phyloP scores from a whole-genome alignment of 306 rosid genomes.

The Heteromeles arbutifolia region DNA sequence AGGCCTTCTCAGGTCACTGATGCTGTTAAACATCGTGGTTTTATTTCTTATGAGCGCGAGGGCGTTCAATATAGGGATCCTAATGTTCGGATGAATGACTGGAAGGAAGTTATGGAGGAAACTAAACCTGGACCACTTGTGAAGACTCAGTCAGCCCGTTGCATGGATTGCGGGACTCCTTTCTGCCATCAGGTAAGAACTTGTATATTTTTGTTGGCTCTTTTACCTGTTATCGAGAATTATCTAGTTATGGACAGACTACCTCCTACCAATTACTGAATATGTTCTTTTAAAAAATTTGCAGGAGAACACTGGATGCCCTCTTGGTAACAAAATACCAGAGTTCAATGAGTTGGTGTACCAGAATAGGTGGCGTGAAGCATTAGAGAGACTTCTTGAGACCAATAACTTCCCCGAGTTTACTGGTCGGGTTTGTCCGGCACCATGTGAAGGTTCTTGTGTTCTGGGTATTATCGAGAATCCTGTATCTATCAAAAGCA shows the following conservation, averaged over 20 bases:
- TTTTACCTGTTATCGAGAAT: background rate
- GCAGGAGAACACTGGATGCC: constrained; percentile 96
- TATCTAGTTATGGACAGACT: too few relatives aligned
- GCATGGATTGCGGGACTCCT: constrained; percentile 99
- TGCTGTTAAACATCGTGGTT: constrained; percentile 89
- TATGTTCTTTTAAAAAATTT: constrained; percentile 7
- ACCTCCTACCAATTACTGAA: background rate
- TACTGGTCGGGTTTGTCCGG: constrained; percentile 97
- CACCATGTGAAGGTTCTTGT: constrained; percentile 98
- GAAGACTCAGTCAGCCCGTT: constrained; percentile 94
- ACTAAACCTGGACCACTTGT: constrained; percentile 89
- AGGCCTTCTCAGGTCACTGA: constrained; percentile 66
- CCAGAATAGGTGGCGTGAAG: constrained; percentile 97
- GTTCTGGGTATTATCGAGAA: constrained; percentile 80
- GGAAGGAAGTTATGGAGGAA: constrained; percentile 93
- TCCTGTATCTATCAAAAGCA: constrained; percentile 88
- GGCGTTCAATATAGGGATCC: constrained; percentile 94
- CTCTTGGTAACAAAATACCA: constrained; percentile 96
- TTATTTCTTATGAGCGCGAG: constrained; percentile 90
- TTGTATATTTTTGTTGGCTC: background rate
- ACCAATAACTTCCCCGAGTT: constrained; percentile 98
- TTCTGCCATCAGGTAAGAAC: constrained; percentile 87
- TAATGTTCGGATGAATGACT: constrained; percentile 68
- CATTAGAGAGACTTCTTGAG: constrained; percentile 89
- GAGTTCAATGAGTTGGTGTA: constrained; percentile 93